Evolutionary conservation across 1,284 basidiomycete species (phyloP), one percentile per base, ranked within the genome.

Genomic region (Cerioporus squamosus): DNA sequence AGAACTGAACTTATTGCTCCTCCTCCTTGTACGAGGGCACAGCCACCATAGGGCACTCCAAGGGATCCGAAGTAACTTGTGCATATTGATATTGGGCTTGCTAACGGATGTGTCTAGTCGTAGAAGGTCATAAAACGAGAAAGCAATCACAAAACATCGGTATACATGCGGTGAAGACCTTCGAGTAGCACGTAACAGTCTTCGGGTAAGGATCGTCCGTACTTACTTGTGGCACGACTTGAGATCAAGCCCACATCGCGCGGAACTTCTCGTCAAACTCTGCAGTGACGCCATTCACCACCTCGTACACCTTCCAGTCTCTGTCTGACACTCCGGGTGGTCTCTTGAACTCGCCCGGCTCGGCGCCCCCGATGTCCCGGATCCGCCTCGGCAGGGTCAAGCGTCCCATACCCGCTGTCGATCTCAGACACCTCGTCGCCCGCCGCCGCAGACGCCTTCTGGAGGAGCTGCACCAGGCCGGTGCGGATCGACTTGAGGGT

Each of bases 241-340:
- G 33, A 10, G 33, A 36, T 66, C 48, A 78, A 18, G 79, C 74
- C 74, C 75, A 80, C 66, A 79, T 78, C 45, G 71, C 72, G 55
- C 67, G 68, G 72, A 77, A 81, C 63, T 76, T 78, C 45, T 68
- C 73, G 26, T 74, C 68, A 62, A 80, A 89, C 60, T 86, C 81
- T 15, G 66, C 70, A 40, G 74, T 73, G 15, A 79, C 76, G 5
- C 63, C 75, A 43, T 75, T 67, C 17, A 87, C 74, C 18, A 86
- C 74, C 57, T 79, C 74, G 57, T 83, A 86, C 3, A 88, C 80
- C 55, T 63, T 75, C 86, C 86, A 86, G 64, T 89, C 85, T 7
- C 60, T 68, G 24, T 80, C 75, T 0, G 70, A 67, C 17, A 83
- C 76, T 22, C 75, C 77, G 2, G 33, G 44, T 0, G 83, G 81